A percentile compares a stretch with the other conserved stretches of the same genome.
These are phyloP conservation scores for Wilhelminamyces savonicus DNA, from an alignment of 805 yeast genomes.

Conservation along the genomic window DNA sequence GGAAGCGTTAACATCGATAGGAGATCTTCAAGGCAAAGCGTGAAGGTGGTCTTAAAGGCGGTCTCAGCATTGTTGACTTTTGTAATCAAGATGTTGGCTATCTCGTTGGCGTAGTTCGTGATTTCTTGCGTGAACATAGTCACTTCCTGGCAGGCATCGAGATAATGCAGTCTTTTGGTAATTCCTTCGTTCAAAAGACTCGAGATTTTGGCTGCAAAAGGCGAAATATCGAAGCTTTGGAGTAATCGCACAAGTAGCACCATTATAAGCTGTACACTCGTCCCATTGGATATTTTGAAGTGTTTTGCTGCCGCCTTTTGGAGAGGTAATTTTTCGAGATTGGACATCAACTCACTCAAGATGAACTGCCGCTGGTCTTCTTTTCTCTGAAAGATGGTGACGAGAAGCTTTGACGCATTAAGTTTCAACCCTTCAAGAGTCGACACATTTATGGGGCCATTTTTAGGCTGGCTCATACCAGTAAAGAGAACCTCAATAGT, in stretches of 20 bases:
- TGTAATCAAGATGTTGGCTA: too few relatives aligned
- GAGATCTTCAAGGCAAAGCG: conserved; percentile 47
- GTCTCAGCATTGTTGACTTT: too few relatives aligned
- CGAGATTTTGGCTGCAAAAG: too few relatives aligned
- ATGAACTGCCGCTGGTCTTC: conserved; percentile 55
- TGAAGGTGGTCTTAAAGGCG: conserved; percentile 4
- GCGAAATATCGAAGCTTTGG: too few relatives aligned
- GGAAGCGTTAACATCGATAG: conserved; percentile 43
- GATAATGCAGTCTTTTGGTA: too few relatives aligned
- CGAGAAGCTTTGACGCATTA: conserved; percentile 21
- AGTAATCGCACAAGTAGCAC: too few relatives aligned
- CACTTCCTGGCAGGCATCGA: too few relatives aligned
- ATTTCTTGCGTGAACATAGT: too few relatives aligned
- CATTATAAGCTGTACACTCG: conserved; percentile 43
- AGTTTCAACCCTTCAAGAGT: conserved; percentile 20
- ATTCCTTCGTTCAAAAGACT: too few relatives aligned
- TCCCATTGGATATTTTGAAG: conserved; percentile 37
- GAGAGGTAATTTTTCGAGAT: conserved; percentile 43
- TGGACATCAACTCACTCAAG: conserved; percentile 51
- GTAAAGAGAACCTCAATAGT: conserved; percentile 36
- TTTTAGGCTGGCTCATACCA: conserved; percentile 19
- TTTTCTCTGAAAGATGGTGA: conserved; percentile 31
- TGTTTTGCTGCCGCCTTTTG: conserved; percentile 40
- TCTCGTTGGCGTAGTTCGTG: too few relatives aligned
- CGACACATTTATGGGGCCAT: conserved; percentile 8